Base-by-base conservation (phyloP, 768 basidiomycete species). In the Suillus discolor region DNA sequence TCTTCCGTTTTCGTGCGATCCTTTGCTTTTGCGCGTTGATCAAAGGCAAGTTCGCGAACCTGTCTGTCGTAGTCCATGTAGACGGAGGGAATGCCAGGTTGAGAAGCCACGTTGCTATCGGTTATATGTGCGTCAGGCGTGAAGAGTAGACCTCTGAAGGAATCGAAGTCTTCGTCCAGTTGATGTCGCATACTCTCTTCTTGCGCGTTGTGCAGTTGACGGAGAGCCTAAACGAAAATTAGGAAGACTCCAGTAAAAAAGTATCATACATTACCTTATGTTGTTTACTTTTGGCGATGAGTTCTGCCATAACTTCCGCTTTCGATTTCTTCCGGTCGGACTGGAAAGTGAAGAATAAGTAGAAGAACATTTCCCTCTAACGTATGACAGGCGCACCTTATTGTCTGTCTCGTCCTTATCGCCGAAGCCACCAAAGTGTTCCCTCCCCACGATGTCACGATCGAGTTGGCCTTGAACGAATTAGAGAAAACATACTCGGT, bases 1-100 rank as follows among this genome's bases (percentile, higher is more conserved):
- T 98, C 95, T 71, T 97, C 97, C 0, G 96, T 98, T 80, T 97
- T 98, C 36, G 94, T 96, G 63, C 97, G 81, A 75, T 99, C 93
- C 73, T 94, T 97, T 1, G 97, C 92, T 68, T 96, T 93, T 3
- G 97, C 92, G 1, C 97, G 87, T 70, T 92, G 88, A 65, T 99
- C 97, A 71, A 96, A 97, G 0, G 91, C 96, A 45, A 99, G 87
- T 70, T 96, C 93, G 20, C 93, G 89, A 11, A 99, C 96, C 68
- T 89, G 90, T 71, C 91, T 89, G 78, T 99, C 97, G 72, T 99
- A 99, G 70, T 96, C 89, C 63, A 87, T 71, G 0, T 67, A 65
- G 36, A 72, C 79, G 0, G 64, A 36, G 36, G 39, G 28, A 4
- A 49, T 54, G 8, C 41, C 20, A 28, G 65, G 49, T 13, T 16